Base-by-base conservation (phyloP, 2,329 filamentous ascomycete genomes). In the Stagonosporopsis tanaceti region DNA sequence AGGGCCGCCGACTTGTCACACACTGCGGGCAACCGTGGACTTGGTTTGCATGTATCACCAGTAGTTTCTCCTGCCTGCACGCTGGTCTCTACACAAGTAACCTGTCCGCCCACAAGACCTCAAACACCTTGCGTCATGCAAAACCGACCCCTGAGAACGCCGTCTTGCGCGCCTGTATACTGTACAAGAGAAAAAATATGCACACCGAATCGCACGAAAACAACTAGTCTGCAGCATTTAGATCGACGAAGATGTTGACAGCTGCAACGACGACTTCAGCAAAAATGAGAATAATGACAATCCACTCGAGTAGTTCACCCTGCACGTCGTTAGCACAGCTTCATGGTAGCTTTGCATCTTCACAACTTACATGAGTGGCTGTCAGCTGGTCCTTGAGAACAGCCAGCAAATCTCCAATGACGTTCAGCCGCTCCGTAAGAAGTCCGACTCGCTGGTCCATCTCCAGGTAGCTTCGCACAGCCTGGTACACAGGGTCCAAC, bases 361-460 rank as follows among this genome's bases (percentile, higher is more conserved):
- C 1, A 11, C 1, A 11, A 71, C 72, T 70, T 53, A 77, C 76
- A 61, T 78, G 76, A 35, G 93, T 93, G 73, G 97, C 93, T 66
- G 92, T 96, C 66, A 98, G 80, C 80, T 98, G 93, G 77, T 97
- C 95, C 78, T 98, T 97, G 50, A 99, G 80, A 57, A 98, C 94
- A 3, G 93, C 92, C 60, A 99, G 79, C 73, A 98, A 77, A 80
- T 98, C 95, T 22, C 91, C 92, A 81, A 98, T 97, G 51, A 99
- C 95, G 63, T 93, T 90, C 65, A 99, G 79, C 53, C 95, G 84
- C 76, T 98, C 94, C 11, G 92, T 98, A 71, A 99, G 80, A 37
- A 99, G 81, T 24, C 88, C 87, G 12, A 98, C 94, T 54, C 95
- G 84, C 81, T 98, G 95, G 77, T 98, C 95, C 91, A 99, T 98